Conservation (phyloP, 2,329 filamentous ascomycete species). For the Aspergillus brasiliensis region DNA sequence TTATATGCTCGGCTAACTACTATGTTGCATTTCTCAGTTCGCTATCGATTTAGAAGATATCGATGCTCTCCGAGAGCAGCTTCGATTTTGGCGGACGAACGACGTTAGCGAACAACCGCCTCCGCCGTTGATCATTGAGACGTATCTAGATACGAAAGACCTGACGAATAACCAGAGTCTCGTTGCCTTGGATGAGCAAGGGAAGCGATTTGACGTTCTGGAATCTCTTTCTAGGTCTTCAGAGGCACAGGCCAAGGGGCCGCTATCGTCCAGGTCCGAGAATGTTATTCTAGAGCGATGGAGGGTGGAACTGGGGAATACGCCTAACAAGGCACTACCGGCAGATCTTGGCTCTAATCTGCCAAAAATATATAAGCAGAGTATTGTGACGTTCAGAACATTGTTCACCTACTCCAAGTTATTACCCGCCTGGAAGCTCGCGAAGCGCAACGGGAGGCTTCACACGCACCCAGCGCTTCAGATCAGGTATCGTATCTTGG, state of each 20-base stretch:
- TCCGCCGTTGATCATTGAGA: constrained; percentile 83
- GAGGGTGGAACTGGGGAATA: constrained; percentile 77
- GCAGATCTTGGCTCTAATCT: constrained; percentile 62
- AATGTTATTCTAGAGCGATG: constrained; percentile 90
- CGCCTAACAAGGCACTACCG: constrained; percentile 53
- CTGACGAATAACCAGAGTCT: constrained; percentile 83
- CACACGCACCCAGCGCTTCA: constrained; percentile 65
- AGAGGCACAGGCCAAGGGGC: constrained; percentile 41
- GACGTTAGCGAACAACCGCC: constrained; percentile 77
- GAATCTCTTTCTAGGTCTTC: constrained; percentile 73
- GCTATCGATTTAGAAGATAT: constrained; percentile 94
- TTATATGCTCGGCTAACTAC: neutral
- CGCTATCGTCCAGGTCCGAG: constrained; percentile 55
- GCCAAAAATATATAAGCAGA: constrained; percentile 94
- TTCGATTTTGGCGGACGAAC: constrained; percentile 78
- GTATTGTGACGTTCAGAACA: constrained; percentile 89
- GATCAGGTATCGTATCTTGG: constrained; percentile 77
- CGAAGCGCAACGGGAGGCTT: constrained; percentile 71
- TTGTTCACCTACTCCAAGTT: constrained; percentile 81
- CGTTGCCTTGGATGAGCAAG: constrained; percentile 82
- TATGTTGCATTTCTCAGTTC: constrained; percentile 64
- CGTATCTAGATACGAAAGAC: constrained; percentile 78
- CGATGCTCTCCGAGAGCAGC: constrained; percentile 79
- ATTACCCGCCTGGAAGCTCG: constrained; percentile 83
- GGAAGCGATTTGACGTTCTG: constrained; percentile 88